Evolutionary conservation across 805 yeast species (phyloP).

Genomic region (Candida manassasensis): DNA sequence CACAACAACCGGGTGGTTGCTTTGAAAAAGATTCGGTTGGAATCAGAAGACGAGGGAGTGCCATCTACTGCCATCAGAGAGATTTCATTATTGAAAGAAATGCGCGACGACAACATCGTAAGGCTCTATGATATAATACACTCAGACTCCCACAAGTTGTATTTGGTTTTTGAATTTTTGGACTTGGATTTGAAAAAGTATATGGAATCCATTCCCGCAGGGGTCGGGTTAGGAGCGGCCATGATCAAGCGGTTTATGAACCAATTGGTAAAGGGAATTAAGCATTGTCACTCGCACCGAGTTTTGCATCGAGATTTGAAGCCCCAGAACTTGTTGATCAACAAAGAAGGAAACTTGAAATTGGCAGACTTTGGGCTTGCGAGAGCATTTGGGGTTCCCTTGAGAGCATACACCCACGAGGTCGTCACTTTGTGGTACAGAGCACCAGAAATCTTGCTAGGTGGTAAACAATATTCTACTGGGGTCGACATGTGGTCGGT

Average conservation of each 20-base stretch:
- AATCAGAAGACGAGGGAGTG: constrained; percentile 97
- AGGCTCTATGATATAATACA: constrained; percentile 91
- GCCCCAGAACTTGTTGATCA: constrained; percentile 92
- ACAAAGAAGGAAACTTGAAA: constrained; percentile 91
- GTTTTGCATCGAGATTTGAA: constrained; percentile 93
- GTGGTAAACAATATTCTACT: constrained; percentile 95
- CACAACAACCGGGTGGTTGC: constrained; percentile 95
- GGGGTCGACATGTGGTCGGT: constrained; percentile 99
- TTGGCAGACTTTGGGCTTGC: constrained; percentile 84
- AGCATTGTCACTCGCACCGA: constrained; percentile 91
- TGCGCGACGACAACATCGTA: constrained; percentile 91
- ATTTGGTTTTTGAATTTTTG: constrained; percentile 87
- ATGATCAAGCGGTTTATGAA: constrained; percentile 91
- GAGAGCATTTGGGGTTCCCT: constrained; percentile 94
- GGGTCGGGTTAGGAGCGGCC: constrained; percentile 82
- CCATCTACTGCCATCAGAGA: constrained; percentile 98
- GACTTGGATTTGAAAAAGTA: constrained; percentile 94
- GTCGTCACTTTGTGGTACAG: constrained; percentile 98
- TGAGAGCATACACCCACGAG: constrained; percentile 95
- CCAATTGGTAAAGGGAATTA: constrained; percentile 86
- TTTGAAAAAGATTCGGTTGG: constrained; percentile 87
- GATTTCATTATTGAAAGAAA: constrained; percentile 87
- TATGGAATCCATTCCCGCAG: constrained; percentile 92
- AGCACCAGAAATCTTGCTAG: constrained; percentile 91
- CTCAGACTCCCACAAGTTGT: constrained; percentile 86